Evolutionary conservation across 768 basidiomycete species (phyloP), one percentile per base, ranked within the genome.

Genomic region (Tulasnella sp.): DNA sequence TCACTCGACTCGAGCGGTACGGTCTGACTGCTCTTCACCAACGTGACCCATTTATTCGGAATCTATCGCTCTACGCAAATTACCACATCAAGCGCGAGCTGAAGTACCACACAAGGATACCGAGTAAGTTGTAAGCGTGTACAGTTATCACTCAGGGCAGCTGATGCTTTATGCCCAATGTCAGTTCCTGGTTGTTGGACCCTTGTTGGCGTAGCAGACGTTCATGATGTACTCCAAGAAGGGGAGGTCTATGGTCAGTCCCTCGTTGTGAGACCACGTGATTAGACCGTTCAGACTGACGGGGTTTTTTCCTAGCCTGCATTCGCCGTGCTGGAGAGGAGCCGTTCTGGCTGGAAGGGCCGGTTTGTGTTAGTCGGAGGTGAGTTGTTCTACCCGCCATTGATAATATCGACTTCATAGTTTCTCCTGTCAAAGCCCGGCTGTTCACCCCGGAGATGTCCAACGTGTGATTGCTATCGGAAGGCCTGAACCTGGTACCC

Each of bases 201-300:
- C 25, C 73, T 92, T 0, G 84, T 89, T 9, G 89, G 90, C 0
- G 77, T 91, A 7, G 83, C 86, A 2, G 89, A 92, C 62, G 86
- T 90, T 68, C 86, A 86, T 1, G 82, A 73, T 64, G 70, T 65
- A 32, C 68, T 89, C 12, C 66, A 68, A 4, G 74, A 75, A 59
- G 78, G 76, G 1, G 70, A 83, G 61, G 81, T 90, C 2, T 89
- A 80, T 60, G 85, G 86, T 84, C 62, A 42, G 74, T 64, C 19
- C 19, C 9, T 7, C 31, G 25, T 42, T 56, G 4, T n/a, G n/a
- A n/a, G n/a, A n/a, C n/a, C n/a, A n/a, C n/a, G n/a, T n/a, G n/a
- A n/a, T n/a, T n/a, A n/a, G n/a, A n/a, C n/a, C n/a, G n/a, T n/a
- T n/a, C n/a, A n/a, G n/a, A n/a, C n/a, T n/a, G n/a, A n/a, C n/a